phyloP scores from a whole-genome alignment of 495 filamentous ascomycete species.

The Tetracladium setigerum region DNA sequence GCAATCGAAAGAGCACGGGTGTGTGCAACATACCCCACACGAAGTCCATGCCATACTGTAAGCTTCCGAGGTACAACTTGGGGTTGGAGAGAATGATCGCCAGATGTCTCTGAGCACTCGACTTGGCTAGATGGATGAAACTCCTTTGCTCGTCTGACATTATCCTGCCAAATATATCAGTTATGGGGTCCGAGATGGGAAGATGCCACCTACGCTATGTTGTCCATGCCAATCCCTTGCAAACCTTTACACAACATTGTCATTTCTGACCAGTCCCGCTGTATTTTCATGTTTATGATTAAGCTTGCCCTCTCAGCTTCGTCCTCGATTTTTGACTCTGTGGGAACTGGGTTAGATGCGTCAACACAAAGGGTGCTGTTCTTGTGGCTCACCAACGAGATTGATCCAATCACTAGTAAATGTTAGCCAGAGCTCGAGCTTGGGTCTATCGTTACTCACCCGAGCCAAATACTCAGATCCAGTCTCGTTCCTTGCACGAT shows the following conservation, averaged over 20 bases:
- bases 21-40: conserved; percentile 32
- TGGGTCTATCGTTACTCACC: conserved; percentile 20
- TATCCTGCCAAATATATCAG: conserved; percentile 13
- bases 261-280: conserved; percentile 42
- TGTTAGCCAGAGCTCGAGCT: background rate
- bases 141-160: conserved; percentile 35
- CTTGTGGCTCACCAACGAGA: conserved; percentile 28
- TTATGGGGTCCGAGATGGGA: background rate
- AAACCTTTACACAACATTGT: conserved; percentile 42
- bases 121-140: conserved; percentile 37
- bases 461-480: conserved; percentile 40
- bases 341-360: no score
- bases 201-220: conserved; percentile 25
- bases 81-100: conserved; percentile 32
- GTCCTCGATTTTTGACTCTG: conserved; percentile 1
- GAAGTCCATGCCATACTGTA: conserved; percentile 48
- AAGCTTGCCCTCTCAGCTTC: conserved; percentile 31
- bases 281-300: conserved; percentile 31
- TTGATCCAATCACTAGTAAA: conserved; percentile 34
- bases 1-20: background rate
- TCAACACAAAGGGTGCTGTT: no score
- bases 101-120: conserved; percentile 42
- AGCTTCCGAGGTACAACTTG: conserved; percentile 37
- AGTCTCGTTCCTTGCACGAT: conserved; percentile 38
- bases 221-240: conserved; percentile 39